These are phyloP conservation scores for Cantharellus cinnabarinus DNA, from an alignment of 768 basidiomycete species.

Conservation along the genomic window DNA sequence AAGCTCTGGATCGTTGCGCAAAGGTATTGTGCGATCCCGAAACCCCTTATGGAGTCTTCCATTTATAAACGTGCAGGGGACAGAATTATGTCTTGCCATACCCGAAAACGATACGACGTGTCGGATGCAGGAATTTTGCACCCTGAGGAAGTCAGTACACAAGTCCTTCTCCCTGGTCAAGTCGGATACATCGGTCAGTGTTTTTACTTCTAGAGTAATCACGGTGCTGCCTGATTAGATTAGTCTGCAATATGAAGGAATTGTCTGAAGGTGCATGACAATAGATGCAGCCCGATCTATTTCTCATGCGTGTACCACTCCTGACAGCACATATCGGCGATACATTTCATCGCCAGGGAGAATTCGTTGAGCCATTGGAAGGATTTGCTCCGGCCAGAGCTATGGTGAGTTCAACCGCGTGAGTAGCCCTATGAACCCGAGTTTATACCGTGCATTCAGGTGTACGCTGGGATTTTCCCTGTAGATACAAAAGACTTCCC, in stretches of 20 bases:
- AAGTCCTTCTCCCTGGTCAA: conserved; percentile 50
- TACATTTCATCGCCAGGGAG: conserved; percentile 61
- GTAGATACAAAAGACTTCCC: conserved; percentile 78
- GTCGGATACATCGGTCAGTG: conserved; percentile 45
- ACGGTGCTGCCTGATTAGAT: not conserved
- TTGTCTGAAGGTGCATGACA: conserved; percentile 56
- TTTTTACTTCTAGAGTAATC: not conserved
- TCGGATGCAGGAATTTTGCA: conserved; percentile 76
- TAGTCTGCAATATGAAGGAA: conserved; percentile 94
- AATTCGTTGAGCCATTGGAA: conserved; percentile 60
- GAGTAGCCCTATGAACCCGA: not conserved
- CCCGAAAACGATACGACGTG: conserved; percentile 75
- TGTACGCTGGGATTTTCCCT: conserved; percentile 89
- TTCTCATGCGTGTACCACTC: not conserved
- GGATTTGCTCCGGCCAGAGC: conserved; percentile 85
- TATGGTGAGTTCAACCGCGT: conserved; percentile 38
- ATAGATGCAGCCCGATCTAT: not conserved
- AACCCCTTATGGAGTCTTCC: not conserved
- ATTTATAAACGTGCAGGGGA: conserved; percentile 38
- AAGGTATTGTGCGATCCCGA: conserved; percentile 30
- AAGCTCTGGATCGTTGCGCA: conserved; percentile 57
- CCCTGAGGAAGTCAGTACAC: conserved; percentile 68
- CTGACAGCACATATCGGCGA: conserved; percentile 76
- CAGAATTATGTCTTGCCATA: conserved; percentile 67
- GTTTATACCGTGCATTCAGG: conserved; percentile 24